Conservation (phyloP, 805 yeast genomes). For the Pichia pseudocactophila region DNA sequence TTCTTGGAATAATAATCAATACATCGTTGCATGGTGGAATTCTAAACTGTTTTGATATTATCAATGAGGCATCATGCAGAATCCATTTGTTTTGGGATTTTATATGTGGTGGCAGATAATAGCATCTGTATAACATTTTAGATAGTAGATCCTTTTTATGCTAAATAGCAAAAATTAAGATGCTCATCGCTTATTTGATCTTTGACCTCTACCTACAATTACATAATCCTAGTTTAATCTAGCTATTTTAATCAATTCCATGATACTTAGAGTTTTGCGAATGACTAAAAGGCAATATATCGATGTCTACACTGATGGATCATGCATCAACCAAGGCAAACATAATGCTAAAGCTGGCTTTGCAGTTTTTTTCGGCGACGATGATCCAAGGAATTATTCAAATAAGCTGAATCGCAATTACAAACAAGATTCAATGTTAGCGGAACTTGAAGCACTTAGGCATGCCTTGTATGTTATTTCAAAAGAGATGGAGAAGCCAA, state of each 20-base stretch:
- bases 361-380: background rate
- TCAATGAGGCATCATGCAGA: too few species aligned
- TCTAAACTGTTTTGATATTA: too few species aligned
- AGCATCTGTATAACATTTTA: background rate
- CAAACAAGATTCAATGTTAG: background rate
- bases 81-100: too few species aligned
- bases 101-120: too few species aligned
- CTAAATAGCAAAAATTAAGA: too few species aligned
- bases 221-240: too few species aligned
- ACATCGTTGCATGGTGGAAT: background rate
- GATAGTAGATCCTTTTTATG: too few species aligned
- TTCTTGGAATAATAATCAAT: constrained; percentile 4
- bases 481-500: background rate
- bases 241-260: too few species aligned
- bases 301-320: background rate
- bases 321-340: background rate
- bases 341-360: background rate
- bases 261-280: too few species aligned
- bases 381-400: background rate
- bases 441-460: background rate
- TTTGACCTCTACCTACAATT: too few species aligned
- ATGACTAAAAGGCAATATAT: background rate
- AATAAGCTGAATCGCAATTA: background rate
- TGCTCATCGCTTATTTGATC: too few species aligned
- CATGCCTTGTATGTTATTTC: background rate